Conservation (phyloP, 305 asterid species). For the Andrographis paniculata region DNA sequence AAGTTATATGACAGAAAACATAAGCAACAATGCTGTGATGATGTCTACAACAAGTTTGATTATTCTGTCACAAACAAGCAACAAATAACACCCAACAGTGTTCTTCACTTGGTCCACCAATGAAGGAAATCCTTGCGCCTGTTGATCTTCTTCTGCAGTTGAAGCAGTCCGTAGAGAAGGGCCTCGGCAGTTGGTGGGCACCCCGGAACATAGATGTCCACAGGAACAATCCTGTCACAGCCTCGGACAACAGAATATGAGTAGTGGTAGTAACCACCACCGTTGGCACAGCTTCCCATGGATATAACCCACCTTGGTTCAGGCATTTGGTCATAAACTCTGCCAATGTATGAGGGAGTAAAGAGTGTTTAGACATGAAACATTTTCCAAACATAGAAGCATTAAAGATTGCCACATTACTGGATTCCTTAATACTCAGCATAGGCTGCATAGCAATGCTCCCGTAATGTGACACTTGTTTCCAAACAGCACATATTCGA, state of each 20-base stretch:
- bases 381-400: no score
- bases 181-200: constrained; percentile 77
- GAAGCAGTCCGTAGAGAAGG: constrained; percentile 51
- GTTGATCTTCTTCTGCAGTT: constrained; percentile 63
- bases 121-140: constrained; percentile 63
- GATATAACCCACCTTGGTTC: constrained; percentile 80
- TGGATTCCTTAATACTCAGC: no score
- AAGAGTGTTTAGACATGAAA: not conserved
- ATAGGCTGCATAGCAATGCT: no score
- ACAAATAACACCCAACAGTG: not conserved
- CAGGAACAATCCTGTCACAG: constrained; percentile 62
- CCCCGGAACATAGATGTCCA: constrained; percentile 62
- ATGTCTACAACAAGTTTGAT: constrained; percentile 5
- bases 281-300: constrained; percentile 80
- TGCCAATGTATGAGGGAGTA: constrained; percentile 13
- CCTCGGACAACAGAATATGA: constrained; percentile 68
- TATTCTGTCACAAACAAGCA: constrained; percentile 10
- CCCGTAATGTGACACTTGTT: no score
- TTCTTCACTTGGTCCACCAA: constrained; percentile 51
- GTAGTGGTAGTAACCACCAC: constrained; percentile 75
- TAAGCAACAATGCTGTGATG: constrained; percentile 1
- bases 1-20: not conserved
- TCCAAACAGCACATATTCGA: no score
- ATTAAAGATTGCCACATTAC: no score
- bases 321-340: constrained; percentile 79